Base-by-base conservation (phyloP, 2,329 filamentous ascomycete species). In the Lojkania enalia region DNA sequence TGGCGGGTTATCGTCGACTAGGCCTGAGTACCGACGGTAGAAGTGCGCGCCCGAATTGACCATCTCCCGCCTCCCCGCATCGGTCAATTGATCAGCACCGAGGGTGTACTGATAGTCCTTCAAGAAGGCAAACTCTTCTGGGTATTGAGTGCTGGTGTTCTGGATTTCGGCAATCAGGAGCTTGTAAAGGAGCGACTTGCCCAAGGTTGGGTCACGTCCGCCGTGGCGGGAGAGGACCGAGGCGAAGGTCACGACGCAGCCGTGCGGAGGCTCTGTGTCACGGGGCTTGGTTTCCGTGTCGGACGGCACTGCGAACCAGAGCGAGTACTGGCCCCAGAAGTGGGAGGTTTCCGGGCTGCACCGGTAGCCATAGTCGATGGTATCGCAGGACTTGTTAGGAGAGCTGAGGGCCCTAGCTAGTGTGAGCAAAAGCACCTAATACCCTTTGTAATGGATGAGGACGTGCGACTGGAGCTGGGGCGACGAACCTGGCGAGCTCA, bases 321-420 rank as follows among this genome's bases (percentile, higher is more conserved):
- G 88, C 14, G 89, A 87, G 68, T 96, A 96, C 66, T 92, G 90
- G 44, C 90, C 91, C 89, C 90, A 95, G 43, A 76, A 79, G 54
- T 83, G 86, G 1, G 83, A 82, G 33, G 85, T 77, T 21, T 78
- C 66, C 3, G 79, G 69, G 36, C 77, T 75, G 68, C 87, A 90
- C 51, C 80, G 78, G 66, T 84, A 87, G 46, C 85, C 85, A 27
- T 73, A 52, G 31, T 77, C 62, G 25, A 79, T 68, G 4, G 74
- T 76, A 61, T 82, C 79, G 69, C 82, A 85, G 11, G 64, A 57
- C 35, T 55, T 57, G 42, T 55, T 52, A 15, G 45, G 42, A 14
- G 42, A 20, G n/a, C 42, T 38, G 12, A 57, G 30, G 11, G 55
- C 44, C 35, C 64, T 67, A 40, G 30, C 29, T 13, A 29, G 6